Conservation (phyloP, 495 filamentous ascomycete species). For the Talaromyces trachyspermus region DNA sequence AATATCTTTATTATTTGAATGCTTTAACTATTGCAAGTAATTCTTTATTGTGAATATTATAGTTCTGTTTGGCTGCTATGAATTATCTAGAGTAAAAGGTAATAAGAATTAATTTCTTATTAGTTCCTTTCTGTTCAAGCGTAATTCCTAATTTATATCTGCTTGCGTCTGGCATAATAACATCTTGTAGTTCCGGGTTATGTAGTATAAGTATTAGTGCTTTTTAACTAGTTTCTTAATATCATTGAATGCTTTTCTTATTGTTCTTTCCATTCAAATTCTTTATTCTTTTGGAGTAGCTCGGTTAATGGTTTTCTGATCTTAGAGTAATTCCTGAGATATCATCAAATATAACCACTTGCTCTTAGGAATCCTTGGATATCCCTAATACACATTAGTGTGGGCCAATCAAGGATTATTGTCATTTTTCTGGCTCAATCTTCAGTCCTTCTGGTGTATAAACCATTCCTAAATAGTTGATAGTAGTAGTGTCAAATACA, state of each 20-base stretch:
- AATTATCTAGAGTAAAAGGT: neutral
- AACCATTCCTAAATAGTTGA: no score
- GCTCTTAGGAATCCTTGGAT: conserved; percentile 12
- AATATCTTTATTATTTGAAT: neutral
- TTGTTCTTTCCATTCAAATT: neutral
- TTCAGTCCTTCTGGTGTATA: no score
- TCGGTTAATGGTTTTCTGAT: neutral
- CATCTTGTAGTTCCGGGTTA: neutral
- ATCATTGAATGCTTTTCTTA: conserved; percentile 5
- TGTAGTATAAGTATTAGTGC: neutral
- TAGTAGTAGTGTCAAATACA: no score
- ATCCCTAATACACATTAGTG: conserved; percentile 7
- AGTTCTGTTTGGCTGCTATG: neutral
- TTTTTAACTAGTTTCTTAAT: conserved; percentile 6
- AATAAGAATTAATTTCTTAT: neutral
- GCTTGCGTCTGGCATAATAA: neutral
- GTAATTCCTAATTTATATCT: neutral
- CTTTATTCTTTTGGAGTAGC: conserved; percentile 9
- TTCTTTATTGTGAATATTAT: conserved; percentile 2
- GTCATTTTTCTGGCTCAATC: conserved; percentile 10
- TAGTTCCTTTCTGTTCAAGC: neutral
- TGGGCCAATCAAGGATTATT: conserved; percentile 6
- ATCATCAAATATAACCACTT: conserved; percentile 12
- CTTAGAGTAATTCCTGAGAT: conserved; percentile 8
- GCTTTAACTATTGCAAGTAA: neutral